A percentile compares a stretch with the other conserved stretches of the same genome.
Conservation (phyloP, 2,329 filamentous ascomycete species). For the Apiospora saccharicola region DNA sequence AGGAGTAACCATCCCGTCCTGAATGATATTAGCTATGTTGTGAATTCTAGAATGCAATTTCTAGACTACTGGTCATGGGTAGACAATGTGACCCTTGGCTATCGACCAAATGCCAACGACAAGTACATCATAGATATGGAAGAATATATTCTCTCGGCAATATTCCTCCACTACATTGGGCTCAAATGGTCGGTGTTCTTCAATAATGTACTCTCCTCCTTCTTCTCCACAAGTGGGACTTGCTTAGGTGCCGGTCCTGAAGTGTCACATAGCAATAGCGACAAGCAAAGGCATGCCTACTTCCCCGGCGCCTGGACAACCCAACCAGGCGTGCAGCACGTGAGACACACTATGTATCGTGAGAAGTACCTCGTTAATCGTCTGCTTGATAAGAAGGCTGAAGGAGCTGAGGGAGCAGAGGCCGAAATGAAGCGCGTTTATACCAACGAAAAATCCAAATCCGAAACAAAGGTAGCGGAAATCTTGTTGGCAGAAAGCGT, state of each 20-base stretch:
- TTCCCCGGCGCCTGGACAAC: slow-evolving; percentile 43
- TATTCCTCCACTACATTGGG: slow-evolving; percentile 59
- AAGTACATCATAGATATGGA: slow-evolving; percentile 58
- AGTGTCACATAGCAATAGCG: too few relatives aligned
- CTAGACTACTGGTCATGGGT: slow-evolving; percentile 57
- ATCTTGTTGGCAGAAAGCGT: slow-evolving; percentile 55
- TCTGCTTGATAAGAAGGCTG: background rate
- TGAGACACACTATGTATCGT: background rate
- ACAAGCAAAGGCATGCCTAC: slow-evolving; percentile 41
- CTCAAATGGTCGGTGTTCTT: slow-evolving; percentile 55
- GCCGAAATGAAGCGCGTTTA: too few relatives aligned
- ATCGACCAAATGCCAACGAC: slow-evolving; percentile 55
- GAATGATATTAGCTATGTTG: slow-evolving; percentile 57
- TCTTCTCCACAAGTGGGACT: too few relatives aligned
- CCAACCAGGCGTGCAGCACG: too few relatives aligned
- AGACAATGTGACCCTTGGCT: slow-evolving; percentile 48
- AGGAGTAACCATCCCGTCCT: slow-evolving; percentile 50
- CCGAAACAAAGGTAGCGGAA: slow-evolving; percentile 57
- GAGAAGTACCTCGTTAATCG: background rate
- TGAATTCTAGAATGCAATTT: slow-evolving; percentile 54
- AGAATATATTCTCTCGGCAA: slow-evolving; percentile 58
- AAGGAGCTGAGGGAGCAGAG: too few relatives aligned
- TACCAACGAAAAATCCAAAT: slow-evolving; percentile 40
- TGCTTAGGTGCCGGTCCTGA: too few relatives aligned
- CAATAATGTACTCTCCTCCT: slow-evolving; percentile 44